phyloP scores from a whole-genome alignment of 352 stramenopile genomes.

The Blastocystis sp. region DNA sequence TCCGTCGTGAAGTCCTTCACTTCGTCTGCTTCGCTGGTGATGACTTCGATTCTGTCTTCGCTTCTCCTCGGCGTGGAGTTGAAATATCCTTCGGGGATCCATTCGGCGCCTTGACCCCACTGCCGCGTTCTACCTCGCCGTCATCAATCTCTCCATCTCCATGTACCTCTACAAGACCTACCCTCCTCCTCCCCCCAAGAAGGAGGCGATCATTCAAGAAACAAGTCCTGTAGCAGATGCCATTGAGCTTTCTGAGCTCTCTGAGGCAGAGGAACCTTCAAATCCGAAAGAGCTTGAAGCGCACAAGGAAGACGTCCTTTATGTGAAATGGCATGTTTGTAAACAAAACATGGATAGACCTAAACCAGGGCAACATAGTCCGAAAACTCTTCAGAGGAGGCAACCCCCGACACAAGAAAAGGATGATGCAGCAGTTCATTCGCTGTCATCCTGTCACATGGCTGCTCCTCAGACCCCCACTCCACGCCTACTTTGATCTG shows the following conservation, averaged over 20 bases:
- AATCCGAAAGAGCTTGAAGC: too few species aligned
- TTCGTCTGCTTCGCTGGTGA: slow-evolving; percentile 54
- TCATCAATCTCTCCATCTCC: slow-evolving; percentile 40
- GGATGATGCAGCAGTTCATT: not conserved
- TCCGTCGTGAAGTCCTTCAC: slow-evolving; percentile 69
- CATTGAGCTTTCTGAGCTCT: not conserved
- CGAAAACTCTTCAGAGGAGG: not conserved
- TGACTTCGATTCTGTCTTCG: slow-evolving; percentile 56
- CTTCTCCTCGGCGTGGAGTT: slow-evolving; percentile 40
- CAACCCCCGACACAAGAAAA: not conserved
- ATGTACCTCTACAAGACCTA: slow-evolving; percentile 42
- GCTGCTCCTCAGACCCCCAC: not conserved
- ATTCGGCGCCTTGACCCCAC: slow-evolving; percentile 11
- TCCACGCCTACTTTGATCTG: not conserved
- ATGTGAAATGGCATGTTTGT: not conserved
- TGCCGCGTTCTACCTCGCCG: slow-evolving; percentile 36
- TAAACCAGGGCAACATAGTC: not conserved
- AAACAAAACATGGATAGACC: not conserved
- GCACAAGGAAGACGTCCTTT: slow-evolving; percentile 34
- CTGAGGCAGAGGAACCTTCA: too few species aligned
- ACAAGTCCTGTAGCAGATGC: not conserved
- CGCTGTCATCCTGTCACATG: not conserved
- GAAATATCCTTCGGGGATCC: slow-evolving; percentile 38
- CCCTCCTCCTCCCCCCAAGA: not conserved
- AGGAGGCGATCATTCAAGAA: not conserved